Evolutionary conservation across 192 early-diverging fungal species (phyloP).

Genomic region (Entomortierella lignicola): DNA sequence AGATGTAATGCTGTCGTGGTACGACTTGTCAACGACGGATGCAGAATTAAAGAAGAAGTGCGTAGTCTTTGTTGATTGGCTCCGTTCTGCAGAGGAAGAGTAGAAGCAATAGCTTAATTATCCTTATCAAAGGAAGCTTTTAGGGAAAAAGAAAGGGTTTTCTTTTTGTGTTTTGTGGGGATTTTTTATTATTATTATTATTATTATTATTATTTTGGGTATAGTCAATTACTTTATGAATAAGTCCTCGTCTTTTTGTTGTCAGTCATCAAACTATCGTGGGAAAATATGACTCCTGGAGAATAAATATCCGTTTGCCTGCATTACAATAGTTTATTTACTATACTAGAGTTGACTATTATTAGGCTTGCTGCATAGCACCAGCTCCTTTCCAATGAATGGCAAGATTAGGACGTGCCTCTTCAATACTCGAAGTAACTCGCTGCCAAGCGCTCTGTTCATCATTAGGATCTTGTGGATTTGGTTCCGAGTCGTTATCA

Average conservation of each 20-base stretch:
- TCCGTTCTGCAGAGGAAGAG: conserved; percentile 87
- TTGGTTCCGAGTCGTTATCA: conserved; percentile 34
- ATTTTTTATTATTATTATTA: not conserved
- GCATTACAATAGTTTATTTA: not conserved
- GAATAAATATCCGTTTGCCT: not conserved
- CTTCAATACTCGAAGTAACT: conserved; percentile 42
- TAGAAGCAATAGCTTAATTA: too few relatives aligned
- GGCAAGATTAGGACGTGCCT: conserved; percentile 47
- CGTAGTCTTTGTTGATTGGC: conserved; percentile 80
- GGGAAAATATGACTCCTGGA: too few relatives aligned
- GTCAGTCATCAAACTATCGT: too few relatives aligned
- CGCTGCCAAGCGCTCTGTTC: conserved; percentile 55
- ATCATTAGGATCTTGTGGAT: conserved; percentile 21
- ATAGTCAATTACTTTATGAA: too few relatives aligned
- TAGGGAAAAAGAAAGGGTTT: too few relatives aligned
- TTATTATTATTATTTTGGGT: not conserved
- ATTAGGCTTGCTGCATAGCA: conserved; percentile 29
- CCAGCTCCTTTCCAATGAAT: conserved; percentile 59
- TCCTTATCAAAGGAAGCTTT: too few relatives aligned
- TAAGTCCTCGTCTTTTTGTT: too few relatives aligned
- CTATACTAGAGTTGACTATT: not conserved
- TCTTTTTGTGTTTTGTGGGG: too few relatives aligned
- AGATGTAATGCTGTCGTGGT: conserved; percentile 81
- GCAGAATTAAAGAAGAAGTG: conserved; percentile 72
- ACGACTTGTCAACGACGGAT: conserved; percentile 57